Evolutionary conservation across 1,284 basidiomycete genomes (phyloP).

Genomic region (Thelephora terrestris): DNA sequence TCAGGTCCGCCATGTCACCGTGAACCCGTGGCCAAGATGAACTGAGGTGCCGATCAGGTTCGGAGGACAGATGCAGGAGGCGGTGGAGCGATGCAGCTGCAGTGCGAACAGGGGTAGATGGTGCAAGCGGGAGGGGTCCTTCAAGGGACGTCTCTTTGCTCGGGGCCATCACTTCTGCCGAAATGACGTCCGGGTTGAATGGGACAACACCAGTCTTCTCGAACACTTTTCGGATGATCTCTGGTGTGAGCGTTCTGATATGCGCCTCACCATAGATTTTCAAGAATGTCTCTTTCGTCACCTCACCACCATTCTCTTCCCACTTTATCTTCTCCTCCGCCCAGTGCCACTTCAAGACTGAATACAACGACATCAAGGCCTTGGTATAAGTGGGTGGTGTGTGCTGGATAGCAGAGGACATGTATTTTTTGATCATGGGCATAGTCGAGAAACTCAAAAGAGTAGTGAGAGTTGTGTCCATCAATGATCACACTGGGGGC

Average conservation of each 20-base stretch:
- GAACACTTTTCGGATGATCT: conserved; percentile 26
- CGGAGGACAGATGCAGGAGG: no score
- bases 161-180: conserved; percentile 24
- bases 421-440: conserved; percentile 23
- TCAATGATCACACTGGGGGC: no score
- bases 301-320: conserved; percentile 12
- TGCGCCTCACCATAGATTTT: conserved; percentile 25
- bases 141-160: conserved; percentile 22
- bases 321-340: no score
- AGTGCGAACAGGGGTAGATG: conserved; percentile 16
- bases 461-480: conserved; percentile 35
- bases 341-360: conserved; percentile 12
- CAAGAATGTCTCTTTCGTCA: conserved; percentile 24
- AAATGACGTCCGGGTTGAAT: conserved; percentile 24
- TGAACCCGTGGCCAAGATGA: no score
- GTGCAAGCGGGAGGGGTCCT: conserved; percentile 14
- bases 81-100: no score
- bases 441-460: conserved; percentile 26
- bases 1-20: no score
- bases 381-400: conserved; percentile 33
- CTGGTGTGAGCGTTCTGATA: conserved; percentile 18
- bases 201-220: conserved; percentile 27
- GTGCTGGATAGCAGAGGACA: conserved; percentile 31
- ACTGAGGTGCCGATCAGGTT: no score
- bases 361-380: conserved; percentile 28